Conservation (phyloP, 2,329 filamentous ascomycete genomes). For the Cladosporium sp. region DNA sequence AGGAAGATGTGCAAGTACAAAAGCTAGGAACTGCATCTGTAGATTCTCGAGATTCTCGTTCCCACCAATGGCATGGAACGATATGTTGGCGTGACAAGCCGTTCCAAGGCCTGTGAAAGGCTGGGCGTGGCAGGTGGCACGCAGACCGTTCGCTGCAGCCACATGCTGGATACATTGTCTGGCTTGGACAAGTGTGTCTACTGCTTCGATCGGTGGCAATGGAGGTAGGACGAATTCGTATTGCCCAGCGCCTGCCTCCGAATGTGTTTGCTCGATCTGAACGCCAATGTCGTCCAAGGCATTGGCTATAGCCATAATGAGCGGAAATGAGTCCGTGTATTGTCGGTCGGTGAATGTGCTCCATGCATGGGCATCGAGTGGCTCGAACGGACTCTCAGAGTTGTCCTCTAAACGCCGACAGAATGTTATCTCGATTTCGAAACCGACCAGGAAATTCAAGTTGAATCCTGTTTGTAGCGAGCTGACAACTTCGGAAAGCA, state of each 20-base stretch:
- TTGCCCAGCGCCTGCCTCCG: slow-evolving; percentile 72
- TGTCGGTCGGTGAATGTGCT: slow-evolving; percentile 65
- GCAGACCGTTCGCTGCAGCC: slow-evolving; percentile 63
- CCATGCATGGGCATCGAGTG: slow-evolving; percentile 71
- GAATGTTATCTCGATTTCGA: slow-evolving; percentile 80
- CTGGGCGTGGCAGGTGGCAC: slow-evolving; percentile 74
- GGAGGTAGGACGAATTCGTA: slow-evolving; percentile 75
- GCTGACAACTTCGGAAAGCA: slow-evolving; percentile 52
- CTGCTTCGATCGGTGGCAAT: slow-evolving; percentile 63
- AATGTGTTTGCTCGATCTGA: slow-evolving; percentile 70
- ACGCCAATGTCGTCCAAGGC: slow-evolving; percentile 65
- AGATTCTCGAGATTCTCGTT: slow-evolving; percentile 37
- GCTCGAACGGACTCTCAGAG: slow-evolving; percentile 40
- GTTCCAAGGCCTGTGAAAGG: slow-evolving; percentile 65
- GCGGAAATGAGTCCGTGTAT: slow-evolving; percentile 56
- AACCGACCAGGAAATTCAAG: slow-evolving; percentile 68
- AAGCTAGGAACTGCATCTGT: slow-evolving; percentile 68
- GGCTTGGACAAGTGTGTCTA: slow-evolving; percentile 71
- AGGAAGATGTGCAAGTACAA: slow-evolving; percentile 66
- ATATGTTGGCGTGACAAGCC: slow-evolving; percentile 70
- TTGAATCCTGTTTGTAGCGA: slow-evolving; percentile 54
- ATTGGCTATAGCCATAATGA: slow-evolving; percentile 67
- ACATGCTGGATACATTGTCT: slow-evolving; percentile 68
- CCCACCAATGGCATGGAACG: slow-evolving; percentile 68
- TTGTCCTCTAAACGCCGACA: slow-evolving; percentile 52